Percentiles rank a stretch among this genome's conserved stretches.
These are phyloP conservation scores for Acanthamoeba sp. DNA, from an alignment of 208 protist genomes.

Conservation along the genomic window DNA sequence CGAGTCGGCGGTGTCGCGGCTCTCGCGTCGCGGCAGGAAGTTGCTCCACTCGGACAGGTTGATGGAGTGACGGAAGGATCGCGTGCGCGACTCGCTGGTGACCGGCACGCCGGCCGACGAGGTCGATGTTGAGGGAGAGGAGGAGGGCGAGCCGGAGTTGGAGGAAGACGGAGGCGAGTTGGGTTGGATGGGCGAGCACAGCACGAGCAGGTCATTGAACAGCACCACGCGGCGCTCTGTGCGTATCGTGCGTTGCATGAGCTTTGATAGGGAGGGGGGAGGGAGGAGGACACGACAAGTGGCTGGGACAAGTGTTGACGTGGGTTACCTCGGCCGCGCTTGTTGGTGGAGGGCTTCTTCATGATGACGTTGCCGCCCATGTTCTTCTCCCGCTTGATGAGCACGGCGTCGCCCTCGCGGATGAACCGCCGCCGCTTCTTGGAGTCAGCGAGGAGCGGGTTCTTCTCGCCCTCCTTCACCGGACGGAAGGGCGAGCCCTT, in stretches of 20 bases:
- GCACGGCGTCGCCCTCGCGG: slow-evolving; percentile 21
- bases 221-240: slow-evolving; percentile 22
- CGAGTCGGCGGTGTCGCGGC: background rate
- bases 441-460: slow-evolving; percentile 45
- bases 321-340: background rate
- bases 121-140: background rate
- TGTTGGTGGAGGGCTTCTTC: slow-evolving; percentile 52
- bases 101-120: background rate
- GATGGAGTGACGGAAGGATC: slow-evolving; percentile 56
- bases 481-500: slow-evolving; percentile 56
- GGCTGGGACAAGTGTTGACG: background rate
- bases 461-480: slow-evolving; percentile 33
- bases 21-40: slow-evolving; percentile 52
- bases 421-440: slow-evolving; percentile 41
- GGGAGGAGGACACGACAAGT: background rate
- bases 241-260: too few relatives aligned
- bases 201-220: slow-evolving; percentile 54
- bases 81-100: background rate
- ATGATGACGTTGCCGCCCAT: slow-evolving; percentile 67
- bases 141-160: background rate
- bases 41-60: slow-evolving; percentile 53
- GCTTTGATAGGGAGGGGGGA: too few relatives aligned
- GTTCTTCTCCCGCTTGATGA: slow-evolving; percentile 51
- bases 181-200: slow-evolving; percentile 7
- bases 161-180: background rate